Evolutionary conservation across 176 grass and related monocot genomes (phyloP).

Genomic region (Rhynchospora tenuis): DNA sequence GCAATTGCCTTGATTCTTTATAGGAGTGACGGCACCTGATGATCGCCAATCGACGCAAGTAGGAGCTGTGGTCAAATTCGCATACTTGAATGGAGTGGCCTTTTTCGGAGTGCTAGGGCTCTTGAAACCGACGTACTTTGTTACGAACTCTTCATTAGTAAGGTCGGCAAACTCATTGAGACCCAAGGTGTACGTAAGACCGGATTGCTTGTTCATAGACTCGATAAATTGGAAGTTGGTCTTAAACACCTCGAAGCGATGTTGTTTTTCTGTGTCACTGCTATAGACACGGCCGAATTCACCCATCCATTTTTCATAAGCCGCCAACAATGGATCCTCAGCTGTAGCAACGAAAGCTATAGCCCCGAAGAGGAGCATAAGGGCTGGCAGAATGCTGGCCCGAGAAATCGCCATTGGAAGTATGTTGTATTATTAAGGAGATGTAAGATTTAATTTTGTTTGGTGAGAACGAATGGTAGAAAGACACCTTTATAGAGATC

Average conservation of each 20-base stretch:
- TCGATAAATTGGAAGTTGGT: conserved; percentile 46
- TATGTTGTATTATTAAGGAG: no score
- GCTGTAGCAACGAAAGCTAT: background rate
- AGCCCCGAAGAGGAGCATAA: no score
- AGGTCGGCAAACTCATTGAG: conserved; percentile 47
- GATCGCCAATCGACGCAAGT: background rate
- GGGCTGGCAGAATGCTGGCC: no score
- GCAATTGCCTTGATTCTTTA: conserved; percentile 15
- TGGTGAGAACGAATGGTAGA: no score
- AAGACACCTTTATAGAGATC: no score
- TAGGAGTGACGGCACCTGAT: background rate
- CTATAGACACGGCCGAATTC: background rate
- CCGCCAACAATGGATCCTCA: background rate
- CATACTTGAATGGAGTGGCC: background rate
- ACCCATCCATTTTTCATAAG: conserved; percentile 13
- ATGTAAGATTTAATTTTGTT: no score
- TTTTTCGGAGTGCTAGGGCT: background rate
- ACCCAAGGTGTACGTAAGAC: conserved; percentile 35
- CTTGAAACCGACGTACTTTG: conserved; percentile 9
- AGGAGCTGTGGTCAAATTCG: background rate
- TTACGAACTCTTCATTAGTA: conserved; percentile 36
- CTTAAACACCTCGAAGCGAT: conserved; percentile 29
- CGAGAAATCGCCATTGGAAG: no score
- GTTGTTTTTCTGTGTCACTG: background rate
- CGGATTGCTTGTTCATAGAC: conserved; percentile 36